Evolutionary conservation across 2,329 filamentous ascomycete species (phyloP).

Genomic region (Escovopsis sp.): DNA sequence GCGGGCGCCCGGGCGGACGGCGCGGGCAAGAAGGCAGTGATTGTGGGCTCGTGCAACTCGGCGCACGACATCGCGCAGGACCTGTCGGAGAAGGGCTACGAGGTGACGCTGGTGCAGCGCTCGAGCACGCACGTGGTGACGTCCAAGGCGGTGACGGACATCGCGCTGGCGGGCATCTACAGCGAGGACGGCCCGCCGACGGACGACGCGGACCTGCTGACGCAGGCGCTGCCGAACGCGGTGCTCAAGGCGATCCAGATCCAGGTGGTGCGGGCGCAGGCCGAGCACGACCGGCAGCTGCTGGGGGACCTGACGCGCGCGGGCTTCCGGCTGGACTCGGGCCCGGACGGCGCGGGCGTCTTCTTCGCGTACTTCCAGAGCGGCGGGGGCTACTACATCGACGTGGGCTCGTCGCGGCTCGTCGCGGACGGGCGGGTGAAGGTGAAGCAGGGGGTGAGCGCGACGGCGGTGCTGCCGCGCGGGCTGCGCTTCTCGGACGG

Average conservation of each 20-base stretch:
- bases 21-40: constrained; percentile 42
- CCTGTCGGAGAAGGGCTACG: constrained; percentile 48
- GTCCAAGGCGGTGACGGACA: constrained; percentile 33
- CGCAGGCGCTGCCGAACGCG: constrained; percentile 40
- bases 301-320: constrained; percentile 32
- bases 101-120: constrained; percentile 55
- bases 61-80: constrained; percentile 56
- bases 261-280: constrained; percentile 20
- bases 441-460: constrained; percentile 42
- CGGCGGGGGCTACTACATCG: constrained; percentile 56
- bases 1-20: constrained; percentile 31
- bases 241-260: constrained; percentile 45
- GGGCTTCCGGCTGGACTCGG: constrained; percentile 45
- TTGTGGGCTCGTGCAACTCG: constrained; percentile 55
- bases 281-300: constrained; percentile 21
- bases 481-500: constrained; percentile 38
- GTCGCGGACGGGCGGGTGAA: constrained; percentile 50
- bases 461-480: constrained; percentile 31
- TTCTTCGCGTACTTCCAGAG: constrained; percentile 48
- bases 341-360: constrained; percentile 40
- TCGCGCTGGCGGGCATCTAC: constrained; percentile 36
- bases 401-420: constrained; percentile 47
- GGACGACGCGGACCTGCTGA: constrained; percentile 49
- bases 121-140: constrained; percentile 49
- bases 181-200: constrained; percentile 38